phyloP scores from a whole-genome alignment of 2,329 filamentous ascomycete genomes.

The Venturia effusa region DNA sequence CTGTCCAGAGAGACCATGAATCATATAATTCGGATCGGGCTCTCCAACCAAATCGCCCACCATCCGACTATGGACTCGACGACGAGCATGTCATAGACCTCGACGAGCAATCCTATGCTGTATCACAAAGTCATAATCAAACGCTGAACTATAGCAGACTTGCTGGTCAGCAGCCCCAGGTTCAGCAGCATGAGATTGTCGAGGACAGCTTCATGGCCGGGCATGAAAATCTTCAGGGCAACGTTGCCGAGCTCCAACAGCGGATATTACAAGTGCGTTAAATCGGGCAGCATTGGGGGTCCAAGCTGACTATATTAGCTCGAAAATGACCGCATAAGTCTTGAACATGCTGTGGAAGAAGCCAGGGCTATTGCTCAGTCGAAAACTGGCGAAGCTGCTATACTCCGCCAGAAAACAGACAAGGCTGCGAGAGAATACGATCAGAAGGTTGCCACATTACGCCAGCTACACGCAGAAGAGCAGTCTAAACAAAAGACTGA shows the following conservation, averaged over 20 bases:
- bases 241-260: slow-evolving; percentile 26
- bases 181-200: slow-evolving; percentile 3
- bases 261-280: slow-evolving; percentile 30
- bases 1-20: background rate
- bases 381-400: slow-evolving; percentile 62
- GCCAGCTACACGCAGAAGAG: slow-evolving; percentile 54
- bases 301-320: slow-evolving; percentile 21
- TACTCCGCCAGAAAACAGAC: slow-evolving; percentile 60
- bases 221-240: slow-evolving; percentile 13
- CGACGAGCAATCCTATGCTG: slow-evolving; percentile 7
- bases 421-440: slow-evolving; percentile 53
- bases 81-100: slow-evolving; percentile 14
- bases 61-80: slow-evolving; percentile 10
- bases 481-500: slow-evolving; percentile 52
- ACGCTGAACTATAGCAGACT: background rate
- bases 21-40: background rate
- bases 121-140: background rate
- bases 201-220: slow-evolving; percentile 17
- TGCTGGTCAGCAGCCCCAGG: slow-evolving; percentile 1
- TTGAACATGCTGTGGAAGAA: slow-evolving; percentile 30
- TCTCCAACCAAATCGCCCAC: slow-evolving; percentile 1
- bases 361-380: slow-evolving; percentile 42
- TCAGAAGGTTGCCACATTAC: slow-evolving; percentile 48
- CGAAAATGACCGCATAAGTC: slow-evolving; percentile 30
- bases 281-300: background rate